These are phyloP conservation scores for Steccherinum ochraceum DNA, from an alignment of 768 basidiomycete genomes.

Conservation along the genomic window DNA sequence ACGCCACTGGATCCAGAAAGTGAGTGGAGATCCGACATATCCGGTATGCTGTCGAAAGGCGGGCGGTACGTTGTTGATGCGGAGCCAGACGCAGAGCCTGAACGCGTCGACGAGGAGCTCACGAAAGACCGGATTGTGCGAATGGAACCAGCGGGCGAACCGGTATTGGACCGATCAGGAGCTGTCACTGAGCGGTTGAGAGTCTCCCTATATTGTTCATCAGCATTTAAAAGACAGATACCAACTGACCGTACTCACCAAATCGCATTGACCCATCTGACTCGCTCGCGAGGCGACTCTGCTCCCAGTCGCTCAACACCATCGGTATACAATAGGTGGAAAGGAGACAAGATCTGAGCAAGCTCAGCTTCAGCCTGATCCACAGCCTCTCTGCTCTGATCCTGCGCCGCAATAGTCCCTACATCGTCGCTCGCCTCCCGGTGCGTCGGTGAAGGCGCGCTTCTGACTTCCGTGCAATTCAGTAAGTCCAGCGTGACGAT, in stretches of 20 bases:
- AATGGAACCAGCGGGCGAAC: slow-evolving; percentile 54
- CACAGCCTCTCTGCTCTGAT: slow-evolving; percentile 42
- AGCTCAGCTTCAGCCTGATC: slow-evolving; percentile 33
- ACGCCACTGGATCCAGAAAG: slow-evolving; percentile 39
- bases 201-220: slow-evolving; percentile 72
- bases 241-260: slow-evolving; percentile 52
- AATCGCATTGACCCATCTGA: slow-evolving; percentile 87
- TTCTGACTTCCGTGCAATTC: slow-evolving; percentile 82
- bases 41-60: slow-evolving; percentile 62
- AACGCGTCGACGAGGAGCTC: slow-evolving; percentile 32
- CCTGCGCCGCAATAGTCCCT: slow-evolving; percentile 73
- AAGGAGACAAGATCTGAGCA: slow-evolving; percentile 77
- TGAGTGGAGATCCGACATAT: slow-evolving; percentile 57
- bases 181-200: slow-evolving; percentile 58
- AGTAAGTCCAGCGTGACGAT: slow-evolving; percentile 82
- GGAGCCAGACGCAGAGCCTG: slow-evolving; percentile 43
- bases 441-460: slow-evolving; percentile 75
- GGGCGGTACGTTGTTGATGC: slow-evolving; percentile 75
- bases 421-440: slow-evolving; percentile 80
- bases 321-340: slow-evolving; percentile 86
- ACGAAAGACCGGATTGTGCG: slow-evolving; percentile 58
- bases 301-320: slow-evolving; percentile 84
- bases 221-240: too few species aligned
- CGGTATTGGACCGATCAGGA: slow-evolving; percentile 39
- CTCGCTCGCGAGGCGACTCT: slow-evolving; percentile 81